phyloP scores from a whole-genome alignment of 2,329 filamentous ascomycete genomes.

The Ambrosiella beaveri region DNA sequence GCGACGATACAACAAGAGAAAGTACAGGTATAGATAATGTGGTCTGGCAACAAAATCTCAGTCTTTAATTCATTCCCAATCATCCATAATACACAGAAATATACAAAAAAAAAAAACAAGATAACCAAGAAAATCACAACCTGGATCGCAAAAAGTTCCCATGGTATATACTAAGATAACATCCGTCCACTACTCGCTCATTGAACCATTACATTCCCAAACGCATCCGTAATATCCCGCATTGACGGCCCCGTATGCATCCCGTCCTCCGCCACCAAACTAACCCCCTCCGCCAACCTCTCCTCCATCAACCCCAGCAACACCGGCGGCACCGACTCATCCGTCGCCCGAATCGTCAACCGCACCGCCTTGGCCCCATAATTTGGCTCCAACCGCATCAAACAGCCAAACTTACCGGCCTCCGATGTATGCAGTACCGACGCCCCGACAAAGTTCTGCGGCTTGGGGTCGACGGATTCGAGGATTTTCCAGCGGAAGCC shows the following conservation, averaged over 20 bases:
- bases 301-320: constrained; percentile 80
- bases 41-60: too few species aligned
- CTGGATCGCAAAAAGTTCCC: background rate
- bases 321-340: constrained; percentile 68
- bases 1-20: background rate
- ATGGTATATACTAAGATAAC: background rate
- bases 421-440: constrained; percentile 69
- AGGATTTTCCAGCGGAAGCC: constrained; percentile 84
- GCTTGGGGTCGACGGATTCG: constrained; percentile 74
- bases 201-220: constrained; percentile 38
- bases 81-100: background rate
- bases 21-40: background rate
- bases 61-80: background rate
- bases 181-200: constrained; percentile 14
- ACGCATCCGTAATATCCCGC: constrained; percentile 36
- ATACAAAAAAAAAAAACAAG: background rate
- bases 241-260: constrained; percentile 24
- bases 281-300: constrained; percentile 42
- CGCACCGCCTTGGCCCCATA: constrained; percentile 86
- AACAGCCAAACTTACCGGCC: constrained; percentile 81
- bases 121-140: background rate
- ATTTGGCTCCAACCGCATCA: constrained; percentile 89
- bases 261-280: constrained; percentile 22
- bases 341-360: constrained; percentile 81
- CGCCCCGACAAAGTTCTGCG: constrained; percentile 83